Evolutionary conservation across 805 yeast genomes (phyloP).

Genomic region (Candida piceae): DNA sequence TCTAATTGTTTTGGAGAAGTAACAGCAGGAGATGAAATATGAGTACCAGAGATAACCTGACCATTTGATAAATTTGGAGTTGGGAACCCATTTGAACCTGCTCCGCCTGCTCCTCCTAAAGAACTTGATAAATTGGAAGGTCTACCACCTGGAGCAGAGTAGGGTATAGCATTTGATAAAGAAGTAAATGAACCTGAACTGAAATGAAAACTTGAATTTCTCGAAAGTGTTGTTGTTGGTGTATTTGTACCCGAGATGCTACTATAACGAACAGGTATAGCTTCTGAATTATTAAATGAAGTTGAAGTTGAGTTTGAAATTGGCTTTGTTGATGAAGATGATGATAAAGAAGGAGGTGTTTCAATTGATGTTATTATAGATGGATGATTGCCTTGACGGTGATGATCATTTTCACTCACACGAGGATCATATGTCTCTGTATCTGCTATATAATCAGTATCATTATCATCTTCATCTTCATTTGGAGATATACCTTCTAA

Average conservation of each 20-base stretch:
- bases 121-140: constrained; percentile 25
- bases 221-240: constrained; percentile 8
- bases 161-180: constrained; percentile 60
- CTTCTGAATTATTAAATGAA: background rate
- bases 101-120: no score
- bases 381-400: background rate
- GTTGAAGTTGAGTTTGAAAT: no score
- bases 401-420: background rate
- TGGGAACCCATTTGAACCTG: constrained; percentile 24
- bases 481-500: constrained; percentile 31
- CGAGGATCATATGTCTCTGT: constrained; percentile 10
- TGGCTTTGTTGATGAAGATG: background rate
- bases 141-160: constrained; percentile 66
- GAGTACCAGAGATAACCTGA: constrained; percentile 54
- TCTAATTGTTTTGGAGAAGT: constrained; percentile 58
- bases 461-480: constrained; percentile 24
- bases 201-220: constrained; percentile 10
- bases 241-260: constrained; percentile 4
- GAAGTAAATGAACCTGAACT: constrained; percentile 31
- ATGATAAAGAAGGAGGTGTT: background rate
- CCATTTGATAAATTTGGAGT: constrained; percentile 53
- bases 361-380: no score
- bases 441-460: constrained; percentile 11
- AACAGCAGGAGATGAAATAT: constrained; percentile 68
- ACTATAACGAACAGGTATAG: background rate